A percentile compares a stretch with the other conserved stretches of the same genome.
Evolutionary conservation across 768 basidiomycete genomes (phyloP).

Genomic region (Trametes cingulata): DNA sequence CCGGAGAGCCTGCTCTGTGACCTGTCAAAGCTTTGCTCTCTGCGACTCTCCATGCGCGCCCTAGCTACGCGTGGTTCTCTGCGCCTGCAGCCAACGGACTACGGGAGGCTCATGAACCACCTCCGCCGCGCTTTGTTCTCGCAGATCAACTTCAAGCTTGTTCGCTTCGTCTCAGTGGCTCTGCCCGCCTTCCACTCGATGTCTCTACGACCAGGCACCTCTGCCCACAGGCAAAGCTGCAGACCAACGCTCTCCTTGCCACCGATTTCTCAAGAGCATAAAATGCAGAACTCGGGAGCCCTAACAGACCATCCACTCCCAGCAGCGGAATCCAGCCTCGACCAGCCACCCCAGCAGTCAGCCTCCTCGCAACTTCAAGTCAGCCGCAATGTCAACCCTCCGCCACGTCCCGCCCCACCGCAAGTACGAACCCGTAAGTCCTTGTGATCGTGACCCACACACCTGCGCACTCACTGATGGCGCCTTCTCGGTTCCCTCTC

Average conservation of each 20-base stretch:
- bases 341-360: not conserved
- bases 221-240: not conserved
- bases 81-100: too few relatives aligned
- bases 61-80: too few relatives aligned
- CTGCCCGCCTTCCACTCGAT: not conserved
- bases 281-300: not conserved
- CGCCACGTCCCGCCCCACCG: not conserved
- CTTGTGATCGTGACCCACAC: too few relatives aligned
- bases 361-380: not conserved
- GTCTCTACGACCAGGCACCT: not conserved
- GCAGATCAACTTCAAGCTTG: too few relatives aligned
- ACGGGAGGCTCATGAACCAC: too few relatives aligned
- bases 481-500: too few relatives aligned
- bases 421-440: not conserved
- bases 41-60: too few relatives aligned
- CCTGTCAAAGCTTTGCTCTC: too few relatives aligned
- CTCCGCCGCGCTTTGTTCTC: too few relatives aligned
- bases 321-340: not conserved
- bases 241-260: not conserved
- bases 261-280: not conserved
- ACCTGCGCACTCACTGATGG: too few relatives aligned
- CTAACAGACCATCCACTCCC: not conserved
- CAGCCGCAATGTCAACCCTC: slow-evolving; percentile 2
- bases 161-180: not conserved
- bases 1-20: too few relatives aligned